These are phyloP conservation scores for Zygoascus meyerae DNA, from an alignment of 1,139 yeast species.

Conservation along the genomic window DNA sequence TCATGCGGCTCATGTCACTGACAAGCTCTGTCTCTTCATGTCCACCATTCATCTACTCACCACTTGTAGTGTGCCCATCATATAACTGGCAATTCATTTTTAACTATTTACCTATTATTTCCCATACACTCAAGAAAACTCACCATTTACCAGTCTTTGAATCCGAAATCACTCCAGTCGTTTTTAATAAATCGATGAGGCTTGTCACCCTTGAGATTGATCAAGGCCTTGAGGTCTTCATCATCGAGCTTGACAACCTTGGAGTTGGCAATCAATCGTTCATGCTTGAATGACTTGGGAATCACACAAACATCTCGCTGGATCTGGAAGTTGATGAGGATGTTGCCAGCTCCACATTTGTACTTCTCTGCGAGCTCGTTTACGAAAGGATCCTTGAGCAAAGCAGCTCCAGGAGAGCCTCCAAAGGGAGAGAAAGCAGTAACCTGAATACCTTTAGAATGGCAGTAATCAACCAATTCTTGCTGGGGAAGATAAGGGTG, in stretches of 20 bases:
- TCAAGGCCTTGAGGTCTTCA: constrained; percentile 38
- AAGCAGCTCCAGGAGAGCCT: constrained; percentile 53
- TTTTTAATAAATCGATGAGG: constrained; percentile 2
- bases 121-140: background rate
- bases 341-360: constrained; percentile 52
- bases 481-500: constrained; percentile 65
- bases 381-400: constrained; percentile 36
- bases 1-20: too few species aligned
- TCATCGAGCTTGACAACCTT: constrained; percentile 44
- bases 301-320: constrained; percentile 62
- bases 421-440: constrained; percentile 76
- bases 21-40: too few species aligned
- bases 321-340: constrained; percentile 64
- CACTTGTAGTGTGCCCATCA: too few species aligned
- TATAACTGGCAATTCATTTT: too few species aligned
- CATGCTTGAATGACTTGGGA: constrained; percentile 61
- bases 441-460: constrained; percentile 47
- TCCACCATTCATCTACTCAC: too few species aligned
- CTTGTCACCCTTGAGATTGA: constrained; percentile 7
- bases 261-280: constrained; percentile 54
- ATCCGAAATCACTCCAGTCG: constrained; percentile 5
- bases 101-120: background rate
- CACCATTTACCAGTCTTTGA: constrained; percentile 3
- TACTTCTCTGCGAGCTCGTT: constrained; percentile 49
- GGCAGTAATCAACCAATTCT: constrained; percentile 52